Conservation (phyloP, 2,329 filamentous ascomycete species). For the Orbilia oligospora region DNA sequence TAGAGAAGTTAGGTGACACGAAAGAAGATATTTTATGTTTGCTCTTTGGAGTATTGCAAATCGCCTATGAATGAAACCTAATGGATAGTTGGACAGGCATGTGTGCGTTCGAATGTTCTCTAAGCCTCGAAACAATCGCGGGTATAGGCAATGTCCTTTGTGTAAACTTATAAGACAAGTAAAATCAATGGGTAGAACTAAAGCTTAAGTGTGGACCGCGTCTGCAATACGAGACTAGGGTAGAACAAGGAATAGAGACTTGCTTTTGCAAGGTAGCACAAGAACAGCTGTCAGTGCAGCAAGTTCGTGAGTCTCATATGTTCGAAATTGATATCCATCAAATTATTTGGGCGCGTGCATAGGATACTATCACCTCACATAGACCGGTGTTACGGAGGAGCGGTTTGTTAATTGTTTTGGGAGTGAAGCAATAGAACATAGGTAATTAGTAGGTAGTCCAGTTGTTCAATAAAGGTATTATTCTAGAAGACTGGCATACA, state of each 20-base stretch:
- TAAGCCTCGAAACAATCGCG: not conserved
- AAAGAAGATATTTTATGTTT: slow-evolving; percentile 31
- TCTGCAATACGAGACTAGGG: too few species aligned
- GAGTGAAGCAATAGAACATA: not conserved
- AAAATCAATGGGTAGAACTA: too few species aligned
- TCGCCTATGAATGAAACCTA: not conserved
- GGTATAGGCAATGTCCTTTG: too few species aligned
- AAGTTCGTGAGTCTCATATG: not conserved
- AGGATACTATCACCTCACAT: too few species aligned
- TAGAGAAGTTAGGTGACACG: slow-evolving; percentile 7
- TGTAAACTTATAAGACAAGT: not conserved
- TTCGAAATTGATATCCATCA: not conserved
- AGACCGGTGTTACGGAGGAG: too few species aligned
- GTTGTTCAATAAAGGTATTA: too few species aligned
- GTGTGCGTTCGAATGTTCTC: not conserved
- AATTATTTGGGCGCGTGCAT: too few species aligned
- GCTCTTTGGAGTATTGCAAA: not conserved
- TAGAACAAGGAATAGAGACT: too few species aligned
- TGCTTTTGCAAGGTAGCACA: too few species aligned
- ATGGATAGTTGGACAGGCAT: not conserved
- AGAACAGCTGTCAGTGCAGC: slow-evolving; percentile 49
- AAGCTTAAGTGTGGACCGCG: too few species aligned
- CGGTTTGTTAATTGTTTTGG: too few species aligned
- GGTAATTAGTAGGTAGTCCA: too few species aligned
- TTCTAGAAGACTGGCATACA: slow-evolving; percentile 13